Conservation (phyloP, 1,284 basidiomycete species). For the Sanghuangporus weigelae region DNA sequence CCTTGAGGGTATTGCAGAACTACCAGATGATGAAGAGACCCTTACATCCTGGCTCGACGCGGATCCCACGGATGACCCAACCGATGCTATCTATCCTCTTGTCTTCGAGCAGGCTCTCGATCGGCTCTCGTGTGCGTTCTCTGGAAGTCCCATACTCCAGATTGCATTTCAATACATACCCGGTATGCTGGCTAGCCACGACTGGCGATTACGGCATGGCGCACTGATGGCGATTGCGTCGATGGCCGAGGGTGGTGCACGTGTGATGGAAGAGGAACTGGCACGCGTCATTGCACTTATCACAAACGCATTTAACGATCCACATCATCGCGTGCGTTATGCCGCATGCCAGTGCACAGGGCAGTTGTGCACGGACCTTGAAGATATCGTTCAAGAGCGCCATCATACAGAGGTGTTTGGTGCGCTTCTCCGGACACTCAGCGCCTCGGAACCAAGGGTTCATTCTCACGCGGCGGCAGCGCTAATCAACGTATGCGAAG, state of each 20-base stretch:
- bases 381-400: constrained; percentile 73
- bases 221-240: constrained; percentile 78
- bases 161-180: constrained; percentile 76
- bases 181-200: constrained; percentile 69
- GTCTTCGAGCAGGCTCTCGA: constrained; percentile 78
- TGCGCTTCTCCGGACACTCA: constrained; percentile 65
- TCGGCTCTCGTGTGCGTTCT: constrained; percentile 68
- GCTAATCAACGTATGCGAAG: constrained; percentile 86
- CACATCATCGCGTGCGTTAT: constrained; percentile 76
- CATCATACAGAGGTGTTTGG: constrained; percentile 66
- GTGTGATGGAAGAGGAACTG: constrained; percentile 71
- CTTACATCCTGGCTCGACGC: constrained; percentile 63
- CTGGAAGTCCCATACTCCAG: constrained; percentile 65
- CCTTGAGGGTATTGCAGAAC: constrained; percentile 75
- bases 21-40: constrained; percentile 51
- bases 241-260: constrained; percentile 53
- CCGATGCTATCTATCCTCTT: constrained; percentile 69
- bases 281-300: constrained; percentile 75
- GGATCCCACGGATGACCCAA: constrained; percentile 67
- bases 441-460: constrained; percentile 76
- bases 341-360: constrained; percentile 86
- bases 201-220: constrained; percentile 79
- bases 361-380: constrained; percentile 78
- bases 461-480: constrained; percentile 81
- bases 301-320: constrained; percentile 67